phyloP scores from a whole-genome alignment of 192 early-diverging fungal species.

The Backusella circina region DNA sequence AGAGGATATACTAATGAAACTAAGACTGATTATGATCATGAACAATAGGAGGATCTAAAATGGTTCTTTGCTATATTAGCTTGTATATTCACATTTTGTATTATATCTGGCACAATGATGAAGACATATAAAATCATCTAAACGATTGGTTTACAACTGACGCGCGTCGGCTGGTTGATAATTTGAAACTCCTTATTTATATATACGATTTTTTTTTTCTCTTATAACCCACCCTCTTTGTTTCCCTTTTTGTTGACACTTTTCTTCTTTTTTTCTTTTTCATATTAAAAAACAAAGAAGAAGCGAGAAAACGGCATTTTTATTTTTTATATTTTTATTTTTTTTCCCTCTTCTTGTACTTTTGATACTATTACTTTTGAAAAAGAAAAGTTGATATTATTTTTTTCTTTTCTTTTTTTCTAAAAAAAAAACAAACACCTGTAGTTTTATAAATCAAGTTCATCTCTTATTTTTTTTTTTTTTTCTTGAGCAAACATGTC shows the following conservation, averaged over 20 bases:
- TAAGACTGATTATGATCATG: too few relatives aligned
- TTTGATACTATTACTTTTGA: too few relatives aligned
- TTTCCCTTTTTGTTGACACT: background rate
- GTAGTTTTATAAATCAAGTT: background rate
- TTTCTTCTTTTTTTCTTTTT: too few relatives aligned
- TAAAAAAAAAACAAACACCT: background rate
- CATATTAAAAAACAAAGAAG: background rate
- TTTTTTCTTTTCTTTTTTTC: background rate
- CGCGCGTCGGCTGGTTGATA: background rate
- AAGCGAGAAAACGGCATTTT: background rate
- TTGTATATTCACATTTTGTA: constrained; percentile 30
- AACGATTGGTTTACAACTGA: background rate
- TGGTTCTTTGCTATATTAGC: constrained; percentile 30
- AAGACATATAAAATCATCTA: constrained; percentile 24
- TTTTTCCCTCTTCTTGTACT: background rate
- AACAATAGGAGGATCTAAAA: constrained; percentile 13
- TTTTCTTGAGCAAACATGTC: constrained; percentile 28
- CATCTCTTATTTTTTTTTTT: background rate
- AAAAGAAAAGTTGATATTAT: background rate
- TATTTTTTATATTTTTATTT: background rate
- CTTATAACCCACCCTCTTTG: too few relatives aligned
- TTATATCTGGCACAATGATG: constrained; percentile 17
- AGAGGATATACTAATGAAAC: too few relatives aligned
- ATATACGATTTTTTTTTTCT: background rate
- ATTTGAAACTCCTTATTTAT: background rate